phyloP scores from a whole-genome alignment of 1,139 yeast genomes.

The Candida albicans region DNA sequence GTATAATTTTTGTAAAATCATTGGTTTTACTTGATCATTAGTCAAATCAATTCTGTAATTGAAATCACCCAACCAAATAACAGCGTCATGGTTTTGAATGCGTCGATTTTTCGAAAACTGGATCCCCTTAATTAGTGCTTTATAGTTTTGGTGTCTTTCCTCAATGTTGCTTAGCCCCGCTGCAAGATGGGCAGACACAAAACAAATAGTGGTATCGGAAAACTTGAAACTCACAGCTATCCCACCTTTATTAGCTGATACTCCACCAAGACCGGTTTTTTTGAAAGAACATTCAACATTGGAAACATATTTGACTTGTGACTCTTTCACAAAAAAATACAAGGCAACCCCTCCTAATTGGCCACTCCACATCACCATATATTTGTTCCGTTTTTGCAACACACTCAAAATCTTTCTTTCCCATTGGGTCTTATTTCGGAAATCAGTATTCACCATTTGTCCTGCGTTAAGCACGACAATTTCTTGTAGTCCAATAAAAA shows the following conservation, averaged over 20 bases:
- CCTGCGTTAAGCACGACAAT: slow-evolving; percentile 89
- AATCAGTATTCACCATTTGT: slow-evolving; percentile 81
- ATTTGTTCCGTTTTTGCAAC: slow-evolving; percentile 52
- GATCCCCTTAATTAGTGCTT: slow-evolving; percentile 61
- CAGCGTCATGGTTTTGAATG: slow-evolving; percentile 73
- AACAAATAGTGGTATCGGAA: slow-evolving; percentile 73
- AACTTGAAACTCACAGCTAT: slow-evolving; percentile 79
- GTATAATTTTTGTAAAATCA: slow-evolving; percentile 51
- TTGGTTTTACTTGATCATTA: slow-evolving; percentile 65
- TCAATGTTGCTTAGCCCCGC: slow-evolving; percentile 80
- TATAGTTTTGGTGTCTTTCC: slow-evolving; percentile 83
- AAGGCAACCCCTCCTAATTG: slow-evolving; percentile 93
- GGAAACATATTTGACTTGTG: slow-evolving; percentile 49
- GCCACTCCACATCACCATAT: slow-evolving; percentile 75
- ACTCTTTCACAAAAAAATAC: slow-evolving; percentile 64
- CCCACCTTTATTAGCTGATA: slow-evolving; percentile 95
- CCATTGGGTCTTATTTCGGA: slow-evolving; percentile 74
- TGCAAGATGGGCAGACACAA: slow-evolving; percentile 84
- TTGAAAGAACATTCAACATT: slow-evolving; percentile 76
- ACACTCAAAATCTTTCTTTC: slow-evolving; percentile 63
- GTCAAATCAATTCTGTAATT: slow-evolving; percentile 77
- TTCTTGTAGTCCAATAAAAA: slow-evolving; percentile 86
- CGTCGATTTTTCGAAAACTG: slow-evolving; percentile 51
- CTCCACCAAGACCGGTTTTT: slow-evolving; percentile 93
- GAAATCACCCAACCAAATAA: slow-evolving; percentile 93